These are phyloP conservation scores for Monosporascus cannonballus DNA, from an alignment of 2,329 filamentous ascomycete genomes.

Conservation along the genomic window DNA sequence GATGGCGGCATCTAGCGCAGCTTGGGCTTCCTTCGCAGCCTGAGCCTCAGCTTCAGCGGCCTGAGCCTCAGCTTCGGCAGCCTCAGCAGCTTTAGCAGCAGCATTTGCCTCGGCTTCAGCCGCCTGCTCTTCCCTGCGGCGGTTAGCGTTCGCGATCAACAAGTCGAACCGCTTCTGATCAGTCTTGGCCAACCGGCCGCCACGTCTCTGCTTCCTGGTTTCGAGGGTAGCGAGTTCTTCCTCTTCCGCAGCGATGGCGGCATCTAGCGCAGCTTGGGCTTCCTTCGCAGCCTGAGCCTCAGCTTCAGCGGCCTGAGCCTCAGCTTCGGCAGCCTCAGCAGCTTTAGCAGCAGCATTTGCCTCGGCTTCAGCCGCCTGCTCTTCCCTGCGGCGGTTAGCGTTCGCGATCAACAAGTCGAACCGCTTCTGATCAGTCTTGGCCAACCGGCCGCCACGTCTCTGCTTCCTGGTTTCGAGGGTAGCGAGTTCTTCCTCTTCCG, in stretches of 20 bases:
- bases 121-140: slow-evolving; percentile 23
- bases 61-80: no score
- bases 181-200: slow-evolving; percentile 36
- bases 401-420: slow-evolving; percentile 31
- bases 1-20: neutral
- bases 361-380: slow-evolving; percentile 32
- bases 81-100: no score
- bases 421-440: slow-evolving; percentile 41
- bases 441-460: slow-evolving; percentile 38
- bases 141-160: slow-evolving; percentile 31
- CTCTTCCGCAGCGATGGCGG: slow-evolving; percentile 5
- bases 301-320: slow-evolving; percentile 4
- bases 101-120: no score
- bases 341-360: slow-evolving; percentile 20
- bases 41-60: no score
- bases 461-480: slow-evolving; percentile 41
- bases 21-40: slow-evolving; percentile 4
- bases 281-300: slow-evolving; percentile 7
- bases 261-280: slow-evolving; percentile 2
- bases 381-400: slow-evolving; percentile 23
- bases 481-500: slow-evolving; percentile 26
- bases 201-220: slow-evolving; percentile 45
- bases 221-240: slow-evolving; percentile 34
- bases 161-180: slow-evolving; percentile 38
- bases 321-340: slow-evolving; percentile 9